Base-by-base conservation (phyloP, 1,284 basidiomycete genomes). In the Fomitopsis pinicola region DNA sequence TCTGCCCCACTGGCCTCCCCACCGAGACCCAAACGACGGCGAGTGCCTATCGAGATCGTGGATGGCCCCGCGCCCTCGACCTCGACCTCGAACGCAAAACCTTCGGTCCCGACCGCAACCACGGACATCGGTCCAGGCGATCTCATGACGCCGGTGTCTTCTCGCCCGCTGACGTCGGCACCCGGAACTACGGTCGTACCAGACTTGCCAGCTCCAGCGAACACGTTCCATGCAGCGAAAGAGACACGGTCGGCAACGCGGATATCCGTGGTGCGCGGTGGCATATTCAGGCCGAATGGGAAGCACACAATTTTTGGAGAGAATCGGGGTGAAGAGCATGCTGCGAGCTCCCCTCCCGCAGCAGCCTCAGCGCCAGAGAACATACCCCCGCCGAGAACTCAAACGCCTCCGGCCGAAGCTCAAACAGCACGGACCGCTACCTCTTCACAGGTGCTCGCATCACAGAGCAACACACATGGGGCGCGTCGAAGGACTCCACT, bases 31-130 rank as follows among this genome's bases (percentile, higher is more conserved):
- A 77, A 74, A 63, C 77, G 87, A 35, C 80, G 89, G 45, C 82
- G 89, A 22, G 79, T 92, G 10, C 90, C 90, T 0, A 91, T 92
- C 56, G 79, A 79, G 35, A 86, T 91, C 38, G 73, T 91, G 1
- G 87, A 90, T 42, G 67, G 66, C 42, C 17, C 69, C 44, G 45
- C 64, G 17, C 54, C 64, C 35, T 35, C 62, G 10, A 15, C 66
- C 28, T 12, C 28, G 15, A 44, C 38, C 12, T 15, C 38, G 12
- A 40, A 15, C 38, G 0, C 14, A 40, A 40, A 15, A 40, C 14
- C 38, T 40, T 1, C 62, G 54, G 38, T 63, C 26, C 26, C 67
- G 52, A 28, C 55, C 19, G 52, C 59, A 15, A 38, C 57, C 15
- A 19, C 60, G 3, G 48, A 59, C 2, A 19, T 33, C 12, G 14